Base-by-base conservation (phyloP, 345 rosid genomes). In the Salix suchowensis region DNA sequence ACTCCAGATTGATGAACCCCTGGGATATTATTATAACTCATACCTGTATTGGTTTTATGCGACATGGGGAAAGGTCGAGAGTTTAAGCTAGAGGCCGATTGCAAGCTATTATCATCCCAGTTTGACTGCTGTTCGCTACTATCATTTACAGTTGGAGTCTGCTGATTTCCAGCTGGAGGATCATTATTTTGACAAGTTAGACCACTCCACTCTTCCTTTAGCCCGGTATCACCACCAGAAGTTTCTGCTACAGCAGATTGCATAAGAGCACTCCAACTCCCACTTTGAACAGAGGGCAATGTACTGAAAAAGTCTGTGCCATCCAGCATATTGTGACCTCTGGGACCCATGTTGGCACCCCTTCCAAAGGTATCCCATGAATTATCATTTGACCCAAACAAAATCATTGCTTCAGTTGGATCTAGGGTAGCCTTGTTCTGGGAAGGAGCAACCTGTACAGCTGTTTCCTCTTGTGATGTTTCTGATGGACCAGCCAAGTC, bases 221-320 rank as follows among this genome's bases (percentile, higher is more conserved):
- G n/a, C 65, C 86, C 88, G 23, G 80, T 72, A 65, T 89, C 91
- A 70, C 80, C 85, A 50, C 83, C 86, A 58, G 95, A 87, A 76
- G 97, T 85, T 88, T 96, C 99, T 68, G 95, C 97, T 28, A 96
- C 91, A 79, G 98, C 99, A 79, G 99, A 93, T 78, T 90, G 98
- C 99, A 96, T 96, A 74, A 96, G 99, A 73, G 99, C 98, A 87
- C 99, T 93, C 99, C n/a, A n/a, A n/a, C n/a, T n/a, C n/a, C n/a
- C n/a, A n/a, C n/a, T n/a, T n/a, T n/a, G n/a, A n/a, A n/a, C 98
- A 37, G 97, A 93, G 76, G 97, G 87, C 79, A 86, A 78, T 73
- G 90, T 79, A 80, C 90, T 86, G 30, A 70, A 71, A 70, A 67
- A 26, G 70, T 89, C 97, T 12, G 88, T 46, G 74, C 73, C 77